Evolutionary conservation across 805 yeast genomes (phyloP).

Genomic region (Jamesozyma piceae): DNA sequence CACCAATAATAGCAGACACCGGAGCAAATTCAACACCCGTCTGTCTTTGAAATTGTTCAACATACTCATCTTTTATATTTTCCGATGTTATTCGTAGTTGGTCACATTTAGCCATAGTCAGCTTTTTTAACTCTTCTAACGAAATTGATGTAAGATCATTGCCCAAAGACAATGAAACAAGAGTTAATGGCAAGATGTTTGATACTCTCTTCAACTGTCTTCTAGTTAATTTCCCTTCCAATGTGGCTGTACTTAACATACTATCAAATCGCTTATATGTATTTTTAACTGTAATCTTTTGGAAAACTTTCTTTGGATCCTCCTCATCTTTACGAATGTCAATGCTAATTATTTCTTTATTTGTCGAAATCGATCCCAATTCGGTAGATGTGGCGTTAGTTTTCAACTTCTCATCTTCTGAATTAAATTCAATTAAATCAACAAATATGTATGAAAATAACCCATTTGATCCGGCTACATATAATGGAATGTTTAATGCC

Average conservation of each 20-base stretch:
- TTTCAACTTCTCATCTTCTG: constrained; percentile 43
- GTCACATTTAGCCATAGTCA: constrained; percentile 16
- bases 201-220: constrained; percentile 27
- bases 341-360: constrained; percentile 37
- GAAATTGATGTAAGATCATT: constrained; percentile 8
- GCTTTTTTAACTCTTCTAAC: constrained; percentile 10
- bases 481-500: constrained; percentile 50
- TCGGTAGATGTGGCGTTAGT: constrained; percentile 36
- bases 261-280: constrained; percentile 32
- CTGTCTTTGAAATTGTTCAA: constrained; percentile 39
- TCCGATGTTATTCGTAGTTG: constrained; percentile 39
- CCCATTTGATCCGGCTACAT: constrained; percentile 64
- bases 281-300: constrained; percentile 33
- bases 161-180: constrained; percentile 42
- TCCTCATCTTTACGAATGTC: constrained; percentile 28
- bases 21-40: constrained; percentile 64
- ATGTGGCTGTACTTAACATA: constrained; percentile 30
- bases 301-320: constrained; percentile 31
- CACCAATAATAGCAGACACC: constrained; percentile 80
- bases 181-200: constrained; percentile 40
- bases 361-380: constrained; percentile 39
- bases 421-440: constrained; percentile 61
- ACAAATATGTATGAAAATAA: constrained; percentile 72
- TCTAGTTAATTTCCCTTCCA: constrained; percentile 29
- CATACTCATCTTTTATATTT: constrained; percentile 32